These are phyloP conservation scores for Astragalus membranaceus DNA, from an alignment of 306 rosid genomes.

Conservation along the genomic window DNA sequence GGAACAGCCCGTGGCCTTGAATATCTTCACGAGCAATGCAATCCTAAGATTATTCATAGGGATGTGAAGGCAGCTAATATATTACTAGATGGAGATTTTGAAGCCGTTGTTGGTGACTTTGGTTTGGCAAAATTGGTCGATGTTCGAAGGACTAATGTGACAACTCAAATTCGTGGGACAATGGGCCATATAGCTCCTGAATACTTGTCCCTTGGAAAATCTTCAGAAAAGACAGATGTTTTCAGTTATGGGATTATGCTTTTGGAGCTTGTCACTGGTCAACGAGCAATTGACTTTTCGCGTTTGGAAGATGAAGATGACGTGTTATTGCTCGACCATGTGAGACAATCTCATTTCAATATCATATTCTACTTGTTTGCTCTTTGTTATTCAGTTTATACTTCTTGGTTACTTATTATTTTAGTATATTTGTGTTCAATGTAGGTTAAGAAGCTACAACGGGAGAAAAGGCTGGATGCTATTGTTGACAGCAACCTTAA, in stretches of 20 bases:
- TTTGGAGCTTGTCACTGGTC: conserved; percentile 87
- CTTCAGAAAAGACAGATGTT: conserved; percentile 91
- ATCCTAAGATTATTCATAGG: conserved; percentile 91
- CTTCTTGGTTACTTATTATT: neutral
- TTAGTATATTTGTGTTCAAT: neutral
- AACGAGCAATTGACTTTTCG: conserved; percentile 85
- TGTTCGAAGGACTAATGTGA: conserved; percentile 70
- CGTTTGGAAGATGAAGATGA: conserved; percentile 93
- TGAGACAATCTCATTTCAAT: conserved; percentile 30
- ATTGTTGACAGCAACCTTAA: conserved; percentile 66
- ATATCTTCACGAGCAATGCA: conserved; percentile 91
- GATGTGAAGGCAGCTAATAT: conserved; percentile 98
- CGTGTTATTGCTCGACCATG: conserved; percentile 87
- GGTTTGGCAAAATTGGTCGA: conserved; percentile 93
- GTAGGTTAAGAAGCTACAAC: conserved; percentile 70
- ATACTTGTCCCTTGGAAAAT: conserved; percentile 87
- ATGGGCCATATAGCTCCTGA: conserved; percentile 99
- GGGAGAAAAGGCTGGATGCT: conserved; percentile 55
- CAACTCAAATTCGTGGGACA: conserved; percentile 97
- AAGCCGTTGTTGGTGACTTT: conserved; percentile 94
- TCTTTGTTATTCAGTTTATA: neutral
- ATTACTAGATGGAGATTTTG: conserved; percentile 83
- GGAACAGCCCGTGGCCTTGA: conserved; percentile 95
- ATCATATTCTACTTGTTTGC: neutral
- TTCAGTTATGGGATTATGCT: conserved; percentile 96